phyloP scores from a whole-genome alignment of 805 yeast species.

The Yamadazyma paraphyllophila region DNA sequence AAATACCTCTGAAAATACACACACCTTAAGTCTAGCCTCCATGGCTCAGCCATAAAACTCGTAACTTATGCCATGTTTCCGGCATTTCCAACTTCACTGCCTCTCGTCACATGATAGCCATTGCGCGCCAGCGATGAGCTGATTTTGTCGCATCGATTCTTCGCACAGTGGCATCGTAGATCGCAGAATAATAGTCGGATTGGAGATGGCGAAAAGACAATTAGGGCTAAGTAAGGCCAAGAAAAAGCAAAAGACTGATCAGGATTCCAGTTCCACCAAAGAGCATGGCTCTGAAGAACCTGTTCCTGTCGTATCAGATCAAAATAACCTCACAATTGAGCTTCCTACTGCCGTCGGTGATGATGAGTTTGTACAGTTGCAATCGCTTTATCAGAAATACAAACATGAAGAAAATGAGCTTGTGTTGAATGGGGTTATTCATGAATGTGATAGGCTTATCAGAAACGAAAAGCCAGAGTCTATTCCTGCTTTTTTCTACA shows the following conservation, averaged over 20 bases:
- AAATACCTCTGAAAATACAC: too few relatives aligned
- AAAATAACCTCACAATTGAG: constrained; percentile 49
- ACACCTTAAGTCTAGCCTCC: too few relatives aligned
- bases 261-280: not conserved
- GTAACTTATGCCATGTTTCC: too few relatives aligned
- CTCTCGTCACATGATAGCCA: not conserved
- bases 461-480: constrained; percentile 35
- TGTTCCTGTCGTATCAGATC: not conserved
- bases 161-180: too few relatives aligned
- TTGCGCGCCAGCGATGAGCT: constrained; percentile 7
- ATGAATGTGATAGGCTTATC: constrained; percentile 82
- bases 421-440: constrained; percentile 79
- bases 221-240: constrained; percentile 45
- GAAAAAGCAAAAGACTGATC: constrained; percentile 21
- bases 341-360: constrained; percentile 67
- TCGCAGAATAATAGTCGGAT: too few relatives aligned
- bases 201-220: constrained; percentile 29
- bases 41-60: too few relatives aligned
- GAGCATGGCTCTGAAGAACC: not conserved
- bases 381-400: constrained; percentile 70
- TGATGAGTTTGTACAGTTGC: constrained; percentile 75
- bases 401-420: constrained; percentile 56
- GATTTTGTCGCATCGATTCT: constrained; percentile 1
- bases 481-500: constrained; percentile 55
- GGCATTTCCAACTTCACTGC: too few relatives aligned